These are phyloP conservation scores for Beauveria medogensis DNA, from an alignment of 2,329 filamentous ascomycete species.

Conservation along the genomic window DNA sequence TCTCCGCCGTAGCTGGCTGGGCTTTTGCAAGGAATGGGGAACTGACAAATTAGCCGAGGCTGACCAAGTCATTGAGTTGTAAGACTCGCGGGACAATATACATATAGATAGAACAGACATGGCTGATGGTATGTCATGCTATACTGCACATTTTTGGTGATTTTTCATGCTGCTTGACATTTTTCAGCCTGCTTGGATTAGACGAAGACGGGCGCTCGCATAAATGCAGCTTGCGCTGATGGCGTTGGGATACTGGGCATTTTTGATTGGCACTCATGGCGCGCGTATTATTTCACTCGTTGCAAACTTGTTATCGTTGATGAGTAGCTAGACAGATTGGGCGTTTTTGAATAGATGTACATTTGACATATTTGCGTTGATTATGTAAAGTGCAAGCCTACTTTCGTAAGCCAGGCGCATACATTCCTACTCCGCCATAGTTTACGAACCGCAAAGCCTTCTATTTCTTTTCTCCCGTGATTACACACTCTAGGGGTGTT, in stretches of 20 bases:
- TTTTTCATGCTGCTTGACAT: background rate
- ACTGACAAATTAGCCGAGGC: conserved; percentile 17
- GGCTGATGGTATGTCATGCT: background rate
- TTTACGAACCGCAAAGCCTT: no score
- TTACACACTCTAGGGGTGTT: no score
- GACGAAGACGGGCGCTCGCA: background rate
- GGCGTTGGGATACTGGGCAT: conserved; percentile 7
- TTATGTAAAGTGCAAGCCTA: no score
- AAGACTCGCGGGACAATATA: background rate
- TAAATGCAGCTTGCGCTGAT: background rate
- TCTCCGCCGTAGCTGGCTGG: conserved; percentile 31
- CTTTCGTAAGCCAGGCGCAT: no score
- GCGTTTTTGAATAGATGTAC: no score
- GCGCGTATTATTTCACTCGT: background rate
- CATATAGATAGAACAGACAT: conserved; percentile 5
- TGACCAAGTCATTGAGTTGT: conserved; percentile 13
- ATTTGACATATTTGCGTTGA: no score
- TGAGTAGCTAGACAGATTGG: background rate
- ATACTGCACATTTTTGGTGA: conserved; percentile 4
- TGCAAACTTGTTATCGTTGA: background rate
- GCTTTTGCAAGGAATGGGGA: conserved; percentile 32
- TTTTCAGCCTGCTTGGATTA: conserved; percentile 5
- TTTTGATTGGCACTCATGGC: conserved; percentile 9
- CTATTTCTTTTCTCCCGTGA: no score
- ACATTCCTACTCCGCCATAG: no score